Base-by-base conservation (phyloP, 2,329 filamentous ascomycete genomes). In the Alternaria conjuncta region DNA sequence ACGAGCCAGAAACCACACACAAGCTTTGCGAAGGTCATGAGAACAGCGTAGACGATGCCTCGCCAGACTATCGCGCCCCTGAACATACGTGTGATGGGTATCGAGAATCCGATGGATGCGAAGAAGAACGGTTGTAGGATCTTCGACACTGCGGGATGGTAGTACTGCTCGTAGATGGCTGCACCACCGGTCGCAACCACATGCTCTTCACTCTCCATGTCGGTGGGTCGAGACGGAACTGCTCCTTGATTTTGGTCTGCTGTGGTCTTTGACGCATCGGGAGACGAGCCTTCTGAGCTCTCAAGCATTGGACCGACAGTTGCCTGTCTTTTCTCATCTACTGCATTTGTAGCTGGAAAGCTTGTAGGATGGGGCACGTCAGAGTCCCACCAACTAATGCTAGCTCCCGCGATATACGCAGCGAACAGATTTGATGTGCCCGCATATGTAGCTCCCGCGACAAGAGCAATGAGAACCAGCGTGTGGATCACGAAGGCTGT, bases 61-160 rank as follows among this genome's bases (percentile, higher is more conserved):
- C 88, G 87, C 92, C 91, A 96, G 2, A 94, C 79, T 0, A 92
- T 84, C 0, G 80, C 72, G 0, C 86, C 86, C 0, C 77, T 75
- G 70, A 94, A 95, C 84, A 96, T 88, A 6, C 87, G 80, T 0
- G 86, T 87, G 28, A 95, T 90, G 0, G 92, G 92, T 2, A 96
- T 91, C 0, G 92, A 90, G 74, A 95, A 94, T 0, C 92, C 92
- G 36, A 95, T 90, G 0, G 86, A 88, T 3, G 86, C 91, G 71
- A 94, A 94, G 79, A 94, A 94, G 61, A 93, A 85, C 0, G 92
- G 91, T 54, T 88, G 88, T 0, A 94, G 76, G 0, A 94, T 82
- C 9, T 81, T 81, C 3, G 86, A 74, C 0, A 85, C 79, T 0
- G 82, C 75, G 21, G 80, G 74, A 9, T 78, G 73, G 69, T 84